Conservation (phyloP, 441 rosid genomes). For the Populus hybrid region DNA sequence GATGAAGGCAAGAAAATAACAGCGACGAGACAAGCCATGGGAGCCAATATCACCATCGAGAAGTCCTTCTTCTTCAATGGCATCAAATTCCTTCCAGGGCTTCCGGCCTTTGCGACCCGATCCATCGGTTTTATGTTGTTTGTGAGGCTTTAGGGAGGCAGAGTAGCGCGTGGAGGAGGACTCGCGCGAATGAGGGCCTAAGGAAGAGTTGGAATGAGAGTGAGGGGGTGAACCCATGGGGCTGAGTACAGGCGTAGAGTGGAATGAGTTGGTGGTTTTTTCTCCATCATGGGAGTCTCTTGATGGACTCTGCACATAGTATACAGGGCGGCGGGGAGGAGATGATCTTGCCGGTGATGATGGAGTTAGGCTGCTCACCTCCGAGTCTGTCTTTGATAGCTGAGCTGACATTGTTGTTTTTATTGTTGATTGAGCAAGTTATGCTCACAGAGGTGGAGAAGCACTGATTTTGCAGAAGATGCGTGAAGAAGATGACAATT, state of each 20-base stretch:
- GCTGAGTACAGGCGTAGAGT: conserved; percentile 78
- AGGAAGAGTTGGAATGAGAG: conserved; percentile 69
- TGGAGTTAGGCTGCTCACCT: conserved; percentile 76
- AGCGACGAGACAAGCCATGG: conserved; percentile 62
- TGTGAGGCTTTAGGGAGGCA: conserved; percentile 71
- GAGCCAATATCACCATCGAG: conserved; percentile 50
- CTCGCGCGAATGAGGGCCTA: conserved; percentile 80
- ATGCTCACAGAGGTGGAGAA: background rate
- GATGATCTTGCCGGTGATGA: conserved; percentile 82
- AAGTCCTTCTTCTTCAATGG: conserved; percentile 88
- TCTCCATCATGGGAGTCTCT: conserved; percentile 96
- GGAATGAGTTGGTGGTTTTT: conserved; percentile 81
- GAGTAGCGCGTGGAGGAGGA: conserved; percentile 86
- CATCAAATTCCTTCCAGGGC: conserved; percentile 64
- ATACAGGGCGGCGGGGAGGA: conserved; percentile 47
- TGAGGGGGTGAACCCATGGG: conserved; percentile 90
- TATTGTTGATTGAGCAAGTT: background rate
- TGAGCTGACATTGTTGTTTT: conserved; percentile 35
- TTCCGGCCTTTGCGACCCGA: conserved; percentile 45
- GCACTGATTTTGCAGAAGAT: background rate
- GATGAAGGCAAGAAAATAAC: conserved; percentile 73
- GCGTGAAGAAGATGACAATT: background rate
- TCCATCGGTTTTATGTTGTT: conserved; percentile 45
- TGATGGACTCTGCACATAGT: conserved; percentile 91
- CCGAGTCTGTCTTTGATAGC: conserved; percentile 78